Evolutionary conservation across 116 monocot species (phyloP).

Genomic region (Cymodocea nodosa): DNA sequence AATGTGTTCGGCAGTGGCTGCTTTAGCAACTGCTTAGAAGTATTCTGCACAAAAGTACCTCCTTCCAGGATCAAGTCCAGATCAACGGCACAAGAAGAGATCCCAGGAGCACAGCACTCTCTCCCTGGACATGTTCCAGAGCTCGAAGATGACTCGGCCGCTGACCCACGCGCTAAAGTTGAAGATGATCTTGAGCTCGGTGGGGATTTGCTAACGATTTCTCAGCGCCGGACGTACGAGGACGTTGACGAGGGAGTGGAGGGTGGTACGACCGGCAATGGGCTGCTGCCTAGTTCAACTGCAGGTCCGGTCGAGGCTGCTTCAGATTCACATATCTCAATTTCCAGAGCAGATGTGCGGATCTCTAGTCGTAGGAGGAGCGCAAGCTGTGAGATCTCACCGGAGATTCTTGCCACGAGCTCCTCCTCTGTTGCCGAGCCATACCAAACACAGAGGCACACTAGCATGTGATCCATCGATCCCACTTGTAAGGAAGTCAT

Average conservation of each 20-base stretch:
- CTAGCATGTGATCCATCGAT: not conserved
- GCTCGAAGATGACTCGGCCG: conserved; percentile 26
- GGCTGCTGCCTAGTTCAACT: conserved; percentile 11
- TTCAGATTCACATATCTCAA: conserved; percentile 14
- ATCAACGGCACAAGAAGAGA: conserved; percentile 33
- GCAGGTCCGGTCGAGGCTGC: conserved; percentile 14
- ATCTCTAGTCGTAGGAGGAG: conserved; percentile 44
- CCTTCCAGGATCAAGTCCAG: conserved; percentile 62
- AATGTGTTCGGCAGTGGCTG: conserved; percentile 62
- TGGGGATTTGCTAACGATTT: conserved; percentile 58
- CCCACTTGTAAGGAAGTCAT: not conserved
- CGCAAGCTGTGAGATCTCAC: conserved; percentile 61
- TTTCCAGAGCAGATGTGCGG: conserved; percentile 26
- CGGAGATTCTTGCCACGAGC: conserved; percentile 34
- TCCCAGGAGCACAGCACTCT: conserved; percentile 11
- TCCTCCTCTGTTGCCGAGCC: conserved; percentile 4
- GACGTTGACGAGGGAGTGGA: conserved; percentile 33
- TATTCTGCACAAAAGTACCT: conserved; percentile 51
- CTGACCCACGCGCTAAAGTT: conserved; percentile 60
- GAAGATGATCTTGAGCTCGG: conserved; percentile 83
- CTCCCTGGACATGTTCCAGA: conserved; percentile 3
- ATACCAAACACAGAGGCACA: not conserved
- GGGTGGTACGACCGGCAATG: conserved; percentile 10
- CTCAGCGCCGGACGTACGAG: conserved; percentile 38
- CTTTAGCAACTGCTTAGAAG: conserved; percentile 56